phyloP scores from a whole-genome alignment of 768 basidiomycete genomes.

The Mycena galericulata region DNA sequence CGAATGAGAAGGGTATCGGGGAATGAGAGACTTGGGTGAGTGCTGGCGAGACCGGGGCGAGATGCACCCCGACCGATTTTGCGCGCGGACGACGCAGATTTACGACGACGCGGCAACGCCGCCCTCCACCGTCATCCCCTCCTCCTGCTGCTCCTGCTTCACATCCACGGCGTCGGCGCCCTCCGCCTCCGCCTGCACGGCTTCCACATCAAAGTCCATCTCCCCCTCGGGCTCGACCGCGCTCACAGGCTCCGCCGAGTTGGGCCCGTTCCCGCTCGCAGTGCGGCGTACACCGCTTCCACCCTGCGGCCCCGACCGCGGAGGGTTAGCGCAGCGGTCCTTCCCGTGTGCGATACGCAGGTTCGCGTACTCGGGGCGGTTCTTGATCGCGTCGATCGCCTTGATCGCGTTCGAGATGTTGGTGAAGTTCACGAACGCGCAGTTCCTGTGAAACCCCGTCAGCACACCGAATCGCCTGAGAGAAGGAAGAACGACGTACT shows the following conservation, averaged over 20 bases:
- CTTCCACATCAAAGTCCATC: conserved; percentile 48
- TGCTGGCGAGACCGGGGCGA: conserved; percentile 1
- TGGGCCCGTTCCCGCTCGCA: conserved; percentile 48
- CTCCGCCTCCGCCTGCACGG: conserved; percentile 46
- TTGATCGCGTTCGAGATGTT: conserved; percentile 97
- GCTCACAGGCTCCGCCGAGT: conserved; percentile 50
- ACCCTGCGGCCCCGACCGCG: conserved; percentile 85
- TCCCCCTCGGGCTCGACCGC: conserved; percentile 50
- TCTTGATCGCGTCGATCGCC: conserved; percentile 96
- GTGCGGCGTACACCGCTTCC: conserved; percentile 63
- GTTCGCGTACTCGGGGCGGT: conserved; percentile 89
- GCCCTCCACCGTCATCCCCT: conserved; percentile 22
- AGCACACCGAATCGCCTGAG: conserved; percentile 6
- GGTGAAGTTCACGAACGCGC: conserved; percentile 96
- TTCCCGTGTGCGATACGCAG: conserved; percentile 95
- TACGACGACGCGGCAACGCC: conserved; percentile 31
- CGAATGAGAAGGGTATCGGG: conserved; percentile 29
- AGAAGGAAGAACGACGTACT: conserved; percentile 63
- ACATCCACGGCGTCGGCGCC: conserved; percentile 41
- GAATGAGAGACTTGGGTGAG: conserved; percentile 27
- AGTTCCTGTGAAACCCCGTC: conserved; percentile 70
- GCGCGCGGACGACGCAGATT: conserved; percentile 23
- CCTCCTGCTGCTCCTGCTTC: conserved; percentile 16
- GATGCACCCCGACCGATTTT: not conserved
- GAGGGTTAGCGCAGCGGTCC: conserved; percentile 94